These are phyloP conservation scores for Primulina tabacum DNA, from an alignment of 257 asterid genomes.

Conservation along the genomic window DNA sequence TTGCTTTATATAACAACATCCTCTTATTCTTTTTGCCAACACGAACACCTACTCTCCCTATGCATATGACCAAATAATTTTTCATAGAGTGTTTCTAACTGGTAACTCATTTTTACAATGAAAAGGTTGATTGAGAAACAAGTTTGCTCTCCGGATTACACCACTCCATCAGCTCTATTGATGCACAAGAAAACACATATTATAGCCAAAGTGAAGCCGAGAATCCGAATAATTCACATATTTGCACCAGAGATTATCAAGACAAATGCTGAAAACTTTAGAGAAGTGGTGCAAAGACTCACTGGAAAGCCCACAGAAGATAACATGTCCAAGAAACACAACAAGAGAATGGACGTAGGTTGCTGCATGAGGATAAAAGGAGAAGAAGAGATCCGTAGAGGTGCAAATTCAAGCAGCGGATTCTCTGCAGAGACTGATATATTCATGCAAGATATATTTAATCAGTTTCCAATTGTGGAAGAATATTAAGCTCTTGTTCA, in stretches of 20 bases:
- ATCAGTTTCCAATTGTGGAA: constrained; percentile 47
- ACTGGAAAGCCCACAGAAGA: constrained; percentile 71
- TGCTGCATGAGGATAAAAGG: constrained; percentile 43
- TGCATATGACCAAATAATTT: neutral
- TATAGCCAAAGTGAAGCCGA: constrained; percentile 61
- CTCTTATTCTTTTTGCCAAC: constrained; percentile 23
- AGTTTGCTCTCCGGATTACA: constrained; percentile 30
- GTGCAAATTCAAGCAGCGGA: constrained; percentile 62
- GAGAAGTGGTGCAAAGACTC: constrained; percentile 81
- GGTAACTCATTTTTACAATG: constrained; percentile 28
- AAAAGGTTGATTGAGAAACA: constrained; percentile 42
- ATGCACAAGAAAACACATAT: constrained; percentile 57
- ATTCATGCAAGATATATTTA: constrained; percentile 49
- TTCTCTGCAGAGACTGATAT: constrained; percentile 60
- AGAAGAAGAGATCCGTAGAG: constrained; percentile 74
- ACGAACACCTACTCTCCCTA: constrained; percentile 29
- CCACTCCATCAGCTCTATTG: constrained; percentile 33
- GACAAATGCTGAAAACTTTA: constrained; percentile 65
- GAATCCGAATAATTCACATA: constrained; percentile 84
- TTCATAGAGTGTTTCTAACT: neutral
- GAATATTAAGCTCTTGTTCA: constrained; percentile 19
- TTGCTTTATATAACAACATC: neutral
- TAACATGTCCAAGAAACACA: constrained; percentile 17
- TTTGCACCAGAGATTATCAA: constrained; percentile 89
- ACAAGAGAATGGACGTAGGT: constrained; percentile 36